These are phyloP conservation scores for Teratosphaeria epicoccoides DNA, from an alignment of 2,329 filamentous ascomycete species.

Conservation along the genomic window DNA sequence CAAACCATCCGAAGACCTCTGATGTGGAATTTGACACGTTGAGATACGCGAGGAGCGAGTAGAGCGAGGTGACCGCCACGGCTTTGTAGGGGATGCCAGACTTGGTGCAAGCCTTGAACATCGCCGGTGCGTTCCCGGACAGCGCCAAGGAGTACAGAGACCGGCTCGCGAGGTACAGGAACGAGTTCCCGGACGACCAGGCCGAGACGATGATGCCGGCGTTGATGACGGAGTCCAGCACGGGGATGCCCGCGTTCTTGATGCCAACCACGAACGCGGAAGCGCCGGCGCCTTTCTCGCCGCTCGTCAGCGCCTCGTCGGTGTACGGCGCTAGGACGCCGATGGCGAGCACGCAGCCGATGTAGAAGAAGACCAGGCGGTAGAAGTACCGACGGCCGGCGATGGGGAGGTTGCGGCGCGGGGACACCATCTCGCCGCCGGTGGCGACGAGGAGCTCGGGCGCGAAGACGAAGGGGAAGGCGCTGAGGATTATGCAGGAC, in stretches of 20 bases:
- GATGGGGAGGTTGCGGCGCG: slow-evolving; percentile 48
- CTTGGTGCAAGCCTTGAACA: slow-evolving; percentile 46
- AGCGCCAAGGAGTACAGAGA: slow-evolving; percentile 47
- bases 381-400: slow-evolving; percentile 52
- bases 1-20: slow-evolving; percentile 56
- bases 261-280: slow-evolving; percentile 5
- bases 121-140: slow-evolving; percentile 52
- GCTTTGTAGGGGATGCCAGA: slow-evolving; percentile 47
- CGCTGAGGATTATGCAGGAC: slow-evolving; percentile 40
- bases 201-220: slow-evolving; percentile 57
- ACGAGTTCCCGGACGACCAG: slow-evolving; percentile 46
- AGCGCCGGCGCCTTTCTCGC: slow-evolving; percentile 2
- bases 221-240: slow-evolving; percentile 57
- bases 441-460: slow-evolving; percentile 45
- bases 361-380: slow-evolving; percentile 53
- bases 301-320: slow-evolving; percentile 38
- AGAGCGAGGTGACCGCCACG: slow-evolving; percentile 33
- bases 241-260: slow-evolving; percentile 40
- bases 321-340: slow-evolving; percentile 49
- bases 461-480: slow-evolving; percentile 46
- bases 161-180: slow-evolving; percentile 43
- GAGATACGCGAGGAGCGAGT: slow-evolving; percentile 39
- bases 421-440: slow-evolving; percentile 47
- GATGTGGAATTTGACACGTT: slow-evolving; percentile 35
- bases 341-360: slow-evolving; percentile 48